phyloP scores from a whole-genome alignment of 169 alveolate species.

The Perkinsus marinus region DNA sequence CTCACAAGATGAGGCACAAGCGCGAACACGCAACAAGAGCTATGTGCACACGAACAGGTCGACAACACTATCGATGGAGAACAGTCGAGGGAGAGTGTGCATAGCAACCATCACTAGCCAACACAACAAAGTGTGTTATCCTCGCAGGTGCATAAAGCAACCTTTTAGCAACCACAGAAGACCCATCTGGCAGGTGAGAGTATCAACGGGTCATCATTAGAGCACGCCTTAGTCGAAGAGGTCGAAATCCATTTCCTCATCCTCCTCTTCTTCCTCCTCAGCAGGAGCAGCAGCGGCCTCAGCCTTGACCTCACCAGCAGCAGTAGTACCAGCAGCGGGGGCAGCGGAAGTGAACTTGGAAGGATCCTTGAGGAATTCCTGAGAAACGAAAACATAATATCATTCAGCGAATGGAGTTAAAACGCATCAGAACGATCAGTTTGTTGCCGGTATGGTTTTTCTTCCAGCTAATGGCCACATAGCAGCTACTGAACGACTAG shows the following conservation, averaged over 20 bases:
- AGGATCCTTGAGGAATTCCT: conserved; percentile 77
- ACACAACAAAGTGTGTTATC: neutral
- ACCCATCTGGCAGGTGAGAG: neutral
- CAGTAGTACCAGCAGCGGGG: conserved; percentile 53
- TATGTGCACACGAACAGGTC: neutral
- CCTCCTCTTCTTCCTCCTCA: conserved; percentile 85
- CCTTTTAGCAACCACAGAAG: neutral
- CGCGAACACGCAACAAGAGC: neutral
- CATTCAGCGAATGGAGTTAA: neutral
- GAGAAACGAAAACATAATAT: neutral
- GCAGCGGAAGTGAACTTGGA: conserved; percentile 68
- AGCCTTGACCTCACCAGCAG: conserved; percentile 50
- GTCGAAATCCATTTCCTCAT: conserved; percentile 82
- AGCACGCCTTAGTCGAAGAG: conserved; percentile 53
- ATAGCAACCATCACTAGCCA: neutral
- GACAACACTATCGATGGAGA: neutral
- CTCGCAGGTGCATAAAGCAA: neutral
- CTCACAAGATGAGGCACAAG: neutral
- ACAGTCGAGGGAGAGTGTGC: neutral
- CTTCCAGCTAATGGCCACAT: neutral
- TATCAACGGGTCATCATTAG: neutral
- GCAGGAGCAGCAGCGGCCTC: conserved; percentile 52
- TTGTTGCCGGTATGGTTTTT: neutral
- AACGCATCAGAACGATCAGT: neutral
- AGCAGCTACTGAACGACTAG: neutral